Conservation (phyloP, 2,329 filamentous ascomycete genomes). For the Teratosphaeriaceae sp. region DNA sequence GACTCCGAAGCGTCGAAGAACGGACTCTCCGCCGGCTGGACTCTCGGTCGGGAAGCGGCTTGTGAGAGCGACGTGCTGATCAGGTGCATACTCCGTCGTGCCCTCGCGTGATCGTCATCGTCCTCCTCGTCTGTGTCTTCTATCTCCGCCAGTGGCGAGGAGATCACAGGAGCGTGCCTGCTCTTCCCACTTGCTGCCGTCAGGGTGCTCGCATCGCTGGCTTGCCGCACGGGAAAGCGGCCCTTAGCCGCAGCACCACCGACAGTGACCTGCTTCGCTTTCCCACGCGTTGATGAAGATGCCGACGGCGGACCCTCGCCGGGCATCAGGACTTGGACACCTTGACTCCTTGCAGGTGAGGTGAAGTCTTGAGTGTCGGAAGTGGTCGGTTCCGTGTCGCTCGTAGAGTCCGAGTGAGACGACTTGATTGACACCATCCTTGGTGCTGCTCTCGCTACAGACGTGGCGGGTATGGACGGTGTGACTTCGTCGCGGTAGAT, state of each 20-base stretch:
- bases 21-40: conserved; percentile 24
- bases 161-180: conserved; percentile 21
- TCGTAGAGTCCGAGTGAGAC: background rate
- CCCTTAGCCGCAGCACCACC: conserved; percentile 21
- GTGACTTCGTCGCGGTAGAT: conserved; percentile 79
- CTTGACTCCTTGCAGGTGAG: conserved; percentile 10
- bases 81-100: conserved; percentile 17
- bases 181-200: conserved; percentile 11
- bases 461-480: conserved; percentile 65
- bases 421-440: conserved; percentile 84
- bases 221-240: conserved; percentile 24
- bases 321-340: conserved; percentile 35
- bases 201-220: conserved; percentile 16
- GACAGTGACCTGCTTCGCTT: conserved; percentile 41
- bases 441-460: conserved; percentile 79
- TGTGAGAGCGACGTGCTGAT: conserved; percentile 9
- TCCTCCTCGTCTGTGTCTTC: conserved; percentile 19
- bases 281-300: conserved; percentile 32
- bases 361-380: background rate
- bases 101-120: conserved; percentile 26
- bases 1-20: conserved; percentile 29
- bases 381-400: conserved; percentile 5
- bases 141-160: conserved; percentile 25
- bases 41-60: conserved; percentile 8
- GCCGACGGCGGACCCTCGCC: conserved; percentile 21